Base-by-base conservation (phyloP, 805 yeast genomes). In the Candida patagonica region DNA sequence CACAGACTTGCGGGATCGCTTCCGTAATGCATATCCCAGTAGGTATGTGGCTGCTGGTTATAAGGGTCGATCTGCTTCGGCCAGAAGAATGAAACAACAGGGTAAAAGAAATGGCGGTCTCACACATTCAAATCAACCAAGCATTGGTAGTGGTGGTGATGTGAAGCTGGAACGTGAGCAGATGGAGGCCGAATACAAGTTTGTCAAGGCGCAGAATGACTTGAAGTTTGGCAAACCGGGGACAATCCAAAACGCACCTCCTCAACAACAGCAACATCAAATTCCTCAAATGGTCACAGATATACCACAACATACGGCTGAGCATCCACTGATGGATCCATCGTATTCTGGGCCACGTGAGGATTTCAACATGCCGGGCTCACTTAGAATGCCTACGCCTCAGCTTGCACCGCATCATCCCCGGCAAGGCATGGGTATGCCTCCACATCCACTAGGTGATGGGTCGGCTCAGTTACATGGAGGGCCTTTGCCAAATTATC, bases 21-120 rank as follows among this genome's bases (percentile, higher is more conserved):
- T 66, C 54, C 52, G 70, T 26, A 66, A 65, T 46, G 70, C 70
- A 21, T 66, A 62, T 51, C 70, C 70, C 5, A 66, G 65, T 23
- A 50, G 61, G 17, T 65, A 65, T 47, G 59, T 62, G 8, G 66
- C 66, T 3, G 70, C 70, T 6, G 70, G 70, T 9, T 65, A 64
- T 53, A 66, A 65, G 50, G 63, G 64, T 36, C 60, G 65, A 12
- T 16, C 43, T 21, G 16, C n/a, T 20, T 29, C 35, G 7, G 27
- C 35, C 15, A 29, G n/a, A 31, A 15, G 8, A 31, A 12, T 8
- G 5, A 22, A 16, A 22, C 46, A 5, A 17, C 42, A 15, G 36
- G 39, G 25, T 19, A 16, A 8, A 17, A 37, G 13, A 21, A 30
- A 23, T 35, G 27, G 37, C 16, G 37, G 35, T 31, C 9, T 13